Percentiles rank a stretch among this genome's conserved stretches.
phyloP scores from a whole-genome alignment of 257 asterid species.

The Fraxinus excelsior region DNA sequence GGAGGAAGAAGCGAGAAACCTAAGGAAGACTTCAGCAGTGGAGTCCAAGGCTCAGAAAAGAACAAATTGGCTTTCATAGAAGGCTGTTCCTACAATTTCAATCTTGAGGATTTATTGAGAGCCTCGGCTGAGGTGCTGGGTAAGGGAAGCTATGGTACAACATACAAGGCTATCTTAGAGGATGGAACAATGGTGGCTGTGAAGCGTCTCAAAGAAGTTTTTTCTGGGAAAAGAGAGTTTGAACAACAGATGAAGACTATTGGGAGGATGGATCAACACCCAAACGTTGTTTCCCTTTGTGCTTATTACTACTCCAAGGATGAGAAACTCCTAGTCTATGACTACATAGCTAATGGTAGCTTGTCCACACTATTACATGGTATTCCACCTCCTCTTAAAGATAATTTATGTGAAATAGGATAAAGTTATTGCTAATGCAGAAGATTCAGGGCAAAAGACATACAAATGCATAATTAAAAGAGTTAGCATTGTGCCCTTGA shows the following conservation, averaged over 20 bases:
- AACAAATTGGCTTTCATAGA: slow-evolving; percentile 62
- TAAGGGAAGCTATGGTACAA: slow-evolving; percentile 70
- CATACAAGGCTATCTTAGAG: slow-evolving; percentile 66
- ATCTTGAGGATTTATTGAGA: slow-evolving; percentile 72
- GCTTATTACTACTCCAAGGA: slow-evolving; percentile 75
- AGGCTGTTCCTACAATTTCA: slow-evolving; percentile 47
- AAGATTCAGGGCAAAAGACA: not conserved
- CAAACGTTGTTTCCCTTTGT: slow-evolving; percentile 52
- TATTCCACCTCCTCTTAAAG: slow-evolving; percentile 22
- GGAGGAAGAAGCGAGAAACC: slow-evolving; percentile 36
- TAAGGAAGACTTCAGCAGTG: slow-evolving; percentile 60
- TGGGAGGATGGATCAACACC: slow-evolving; percentile 52
- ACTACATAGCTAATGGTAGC: slow-evolving; percentile 55
- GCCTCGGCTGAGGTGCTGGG: slow-evolving; percentile 86
- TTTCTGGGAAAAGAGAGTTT: slow-evolving; percentile 57
- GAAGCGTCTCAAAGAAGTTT: slow-evolving; percentile 64
- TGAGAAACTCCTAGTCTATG: slow-evolving; percentile 66
- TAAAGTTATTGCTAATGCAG: not conserved
- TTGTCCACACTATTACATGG: slow-evolving; percentile 63
- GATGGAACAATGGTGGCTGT: slow-evolving; percentile 64
- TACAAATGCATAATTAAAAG: not conserved
- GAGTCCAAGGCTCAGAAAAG: slow-evolving; percentile 63
- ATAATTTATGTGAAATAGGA: not conserved
- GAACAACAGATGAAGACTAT: slow-evolving; percentile 69
- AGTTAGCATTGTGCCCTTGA: not conserved